Evolutionary conservation across 2,329 filamentous ascomycete genomes (phyloP), one percentile per base, ranked within the genome.

Genomic region (Arthrobotrys sinensis): DNA sequence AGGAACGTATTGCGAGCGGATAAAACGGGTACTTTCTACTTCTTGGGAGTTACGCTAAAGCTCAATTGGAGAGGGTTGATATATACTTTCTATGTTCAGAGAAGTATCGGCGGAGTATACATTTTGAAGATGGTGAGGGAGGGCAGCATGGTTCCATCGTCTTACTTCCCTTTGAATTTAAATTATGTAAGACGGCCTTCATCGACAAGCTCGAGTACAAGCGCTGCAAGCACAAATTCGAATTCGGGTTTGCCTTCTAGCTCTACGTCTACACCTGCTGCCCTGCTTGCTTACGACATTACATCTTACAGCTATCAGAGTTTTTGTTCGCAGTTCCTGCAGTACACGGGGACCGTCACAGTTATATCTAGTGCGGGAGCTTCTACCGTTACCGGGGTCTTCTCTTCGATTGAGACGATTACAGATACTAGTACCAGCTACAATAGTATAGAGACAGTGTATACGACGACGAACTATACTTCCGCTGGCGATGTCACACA

Each of bases 31-130:
- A 38, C 53, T 1, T 57, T 57, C 16, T 57, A 57, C n/a, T 57
- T 57, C 53, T 11, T 21, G 1, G 53, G 53, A 6, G 8, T n/a
- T 8, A 10, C 12, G 8, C 6, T 57, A 5, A 38, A 57, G 2
- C 53, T 57, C 4, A 57, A 57, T 24, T 57, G 53, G 53, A 57
- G 28, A n/a, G 52, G 52, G 11, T 38, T 38, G 32, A 12, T 57
- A 12, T 57, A 57, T 14, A 40, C 16, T 8, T 57, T 57, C 34
- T 57, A 57, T 7, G 34, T 40, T 14, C 32, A 6, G 34, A 40
- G 32, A 21, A 14, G 21, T 40, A 16, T 21, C 7, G 21, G 1
- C 11, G 53, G 32, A 8, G n/a, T 10, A 12, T 57, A 21, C n/a
- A 19, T 32, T 8, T 38, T 57, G 53, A 57, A 24, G 53, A 57